phyloP scores from a whole-genome alignment of 805 yeast species.

The Saturnispora serradocipensis region DNA sequence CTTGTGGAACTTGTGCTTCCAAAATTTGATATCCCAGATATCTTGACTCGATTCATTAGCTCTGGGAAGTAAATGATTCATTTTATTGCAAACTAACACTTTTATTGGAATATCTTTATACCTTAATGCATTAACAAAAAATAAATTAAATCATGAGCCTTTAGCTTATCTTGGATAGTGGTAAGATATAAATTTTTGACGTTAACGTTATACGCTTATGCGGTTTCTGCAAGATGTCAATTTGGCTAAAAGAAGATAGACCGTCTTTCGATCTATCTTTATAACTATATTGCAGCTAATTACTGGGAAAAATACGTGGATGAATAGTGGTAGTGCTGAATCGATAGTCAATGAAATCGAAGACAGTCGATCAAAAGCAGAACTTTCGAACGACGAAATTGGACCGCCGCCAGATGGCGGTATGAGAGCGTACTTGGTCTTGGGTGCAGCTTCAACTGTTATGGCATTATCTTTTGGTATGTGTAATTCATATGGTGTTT shows the following conservation, averaged over 20 bases:
- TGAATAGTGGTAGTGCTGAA: neutral
- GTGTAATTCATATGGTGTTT: conserved; percentile 50
- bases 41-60: neutral
- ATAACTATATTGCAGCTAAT: neutral
- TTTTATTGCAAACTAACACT: neutral
- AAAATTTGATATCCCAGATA: conserved; percentile 48
- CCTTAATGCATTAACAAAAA: neutral
- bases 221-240: neutral
- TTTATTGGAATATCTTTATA: neutral
- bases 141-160: neutral
- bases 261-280: neutral
- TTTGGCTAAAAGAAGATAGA: neutral
- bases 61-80: too few species aligned
- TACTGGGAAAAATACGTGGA: neutral
- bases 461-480: conserved; percentile 49
- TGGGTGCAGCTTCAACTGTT: conserved; percentile 38
- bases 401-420: conserved; percentile 32
- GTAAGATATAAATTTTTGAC: neutral
- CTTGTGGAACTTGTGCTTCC: conserved; percentile 54
- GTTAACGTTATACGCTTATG: neutral
- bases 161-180: neutral
- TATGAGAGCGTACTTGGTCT: conserved; percentile 45
- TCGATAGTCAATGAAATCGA: neutral
- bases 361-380: neutral
- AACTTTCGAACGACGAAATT: neutral